Base-by-base conservation (phyloP, 768 basidiomycete genomes). In the Auriscalpium orientale region DNA sequence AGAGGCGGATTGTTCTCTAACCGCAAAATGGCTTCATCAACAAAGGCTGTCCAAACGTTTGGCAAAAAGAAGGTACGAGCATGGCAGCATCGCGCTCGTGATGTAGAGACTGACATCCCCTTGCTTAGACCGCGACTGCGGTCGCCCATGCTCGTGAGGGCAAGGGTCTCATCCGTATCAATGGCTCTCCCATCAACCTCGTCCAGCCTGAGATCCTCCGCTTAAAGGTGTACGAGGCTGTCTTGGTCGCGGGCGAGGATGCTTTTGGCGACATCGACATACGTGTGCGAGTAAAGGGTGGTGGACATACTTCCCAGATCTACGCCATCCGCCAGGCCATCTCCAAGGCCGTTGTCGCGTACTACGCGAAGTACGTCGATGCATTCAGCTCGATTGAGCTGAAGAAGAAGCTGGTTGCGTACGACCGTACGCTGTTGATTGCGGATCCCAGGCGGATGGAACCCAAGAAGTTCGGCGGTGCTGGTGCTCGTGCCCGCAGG, bases 271-370 rank as follows among this genome's bases (percentile, higher is more conserved):
- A 79, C 62, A 80, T 98, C 65, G 95, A 99, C 77, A 94, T 99
- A 74, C 91, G 95, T 64, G 91, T 98, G 54, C 91, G 95, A 51
- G 95, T 97, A 64, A 95, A 94, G 75, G 97, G 97, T 71, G 97
- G 97, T 81, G 97, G 97, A 74, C 97, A 98, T 80, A 94, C 93
- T 58, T 95, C 95, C 54, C 95, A 99, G 74, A 82, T 99, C 61
- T 99, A 98, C 76, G 97, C 97, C 61, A 92, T 98, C 71, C 91
- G 97, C 61, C 97, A 99, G 79, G 97, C 97, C 40, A 95, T 99
- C 67, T 89, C 91, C 64, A 98, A 97, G 78, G 97, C 95, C 58
- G 74, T 98, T 62, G 90, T 99, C 66, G 97, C 97, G 51, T 98
- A 92, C 82, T 94, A 95, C 73, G 90, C 93, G 75, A 99, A 98